Evolutionary conservation across 2,329 filamentous ascomycete genomes (phyloP).

Genomic region (Arachnomyces sp.): DNA sequence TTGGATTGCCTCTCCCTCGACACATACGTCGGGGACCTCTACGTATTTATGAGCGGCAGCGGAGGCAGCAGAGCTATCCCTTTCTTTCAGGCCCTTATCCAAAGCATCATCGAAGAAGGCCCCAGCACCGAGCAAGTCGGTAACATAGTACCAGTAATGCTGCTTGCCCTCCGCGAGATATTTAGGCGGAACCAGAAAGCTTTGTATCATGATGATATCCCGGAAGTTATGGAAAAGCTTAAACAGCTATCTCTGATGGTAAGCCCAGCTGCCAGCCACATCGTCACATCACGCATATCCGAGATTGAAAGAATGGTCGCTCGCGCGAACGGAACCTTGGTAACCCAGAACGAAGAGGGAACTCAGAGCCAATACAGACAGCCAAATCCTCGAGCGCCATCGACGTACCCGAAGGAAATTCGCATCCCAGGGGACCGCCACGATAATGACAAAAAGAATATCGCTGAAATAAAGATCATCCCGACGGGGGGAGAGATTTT

Average conservation of each 20-base stretch:
- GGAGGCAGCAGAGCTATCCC: constrained; percentile 22
- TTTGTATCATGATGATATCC: constrained; percentile 18
- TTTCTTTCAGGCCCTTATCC: constrained; percentile 22
- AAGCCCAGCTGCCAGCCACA: constrained; percentile 17
- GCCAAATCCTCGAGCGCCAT: too few relatives aligned
- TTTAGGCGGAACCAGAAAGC: constrained; percentile 11
- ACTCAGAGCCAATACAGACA: too few relatives aligned
- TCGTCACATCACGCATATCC: constrained; percentile 3
- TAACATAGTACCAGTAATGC: constrained; percentile 11
- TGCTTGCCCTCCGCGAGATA: constrained; percentile 15
- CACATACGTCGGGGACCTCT: constrained; percentile 25
- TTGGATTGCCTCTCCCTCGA: constrained; percentile 28
- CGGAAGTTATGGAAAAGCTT: constrained; percentile 10
- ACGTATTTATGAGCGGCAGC: constrained; percentile 27
- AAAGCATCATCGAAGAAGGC: constrained; percentile 8
- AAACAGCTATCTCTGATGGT: constrained; percentile 4
- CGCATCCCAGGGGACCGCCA: not conserved
- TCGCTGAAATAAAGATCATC: too few relatives aligned
- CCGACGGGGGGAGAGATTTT: too few relatives aligned
- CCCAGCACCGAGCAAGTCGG: constrained; percentile 7
- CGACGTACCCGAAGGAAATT: not conserved
- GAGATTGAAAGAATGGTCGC: constrained; percentile 9
- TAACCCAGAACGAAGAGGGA: too few relatives aligned
- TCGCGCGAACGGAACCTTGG: constrained; percentile 7
- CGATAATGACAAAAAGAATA: constrained; percentile 7